Evolutionary conservation across 2,329 filamentous ascomycete species (phyloP).

Genomic region (Ilyonectria destructans): DNA sequence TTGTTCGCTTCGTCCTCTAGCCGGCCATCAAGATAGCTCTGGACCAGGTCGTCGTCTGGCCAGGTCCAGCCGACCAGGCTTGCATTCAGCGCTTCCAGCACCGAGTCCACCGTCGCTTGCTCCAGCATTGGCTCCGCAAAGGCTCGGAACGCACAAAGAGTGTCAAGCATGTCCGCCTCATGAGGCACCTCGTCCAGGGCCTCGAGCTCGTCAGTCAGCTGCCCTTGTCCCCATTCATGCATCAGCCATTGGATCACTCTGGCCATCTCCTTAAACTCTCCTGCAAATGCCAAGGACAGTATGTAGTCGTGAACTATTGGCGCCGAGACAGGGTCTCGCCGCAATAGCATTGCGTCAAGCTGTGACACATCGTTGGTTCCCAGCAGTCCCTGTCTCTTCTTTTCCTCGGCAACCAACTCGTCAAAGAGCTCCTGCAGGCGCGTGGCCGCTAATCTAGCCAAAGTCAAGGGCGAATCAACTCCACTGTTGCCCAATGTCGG

Average conservation of each 20-base stretch:
- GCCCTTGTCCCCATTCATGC: constrained; percentile 58
- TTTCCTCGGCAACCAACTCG: constrained; percentile 47
- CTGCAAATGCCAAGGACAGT: constrained; percentile 73
- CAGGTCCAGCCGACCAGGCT: constrained; percentile 53
- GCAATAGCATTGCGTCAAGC: constrained; percentile 54
- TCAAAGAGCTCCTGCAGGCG: constrained; percentile 51
- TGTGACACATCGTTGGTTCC: constrained; percentile 45
- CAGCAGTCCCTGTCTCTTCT: constrained; percentile 38
- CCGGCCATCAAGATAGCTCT: constrained; percentile 51
- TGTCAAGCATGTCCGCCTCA: constrained; percentile 55
- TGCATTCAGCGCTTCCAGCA: constrained; percentile 51
- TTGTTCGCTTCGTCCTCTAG: constrained; percentile 46
- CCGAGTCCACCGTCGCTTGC: constrained; percentile 47
- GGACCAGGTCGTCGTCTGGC: constrained; percentile 58
- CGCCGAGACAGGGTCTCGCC: constrained; percentile 54
- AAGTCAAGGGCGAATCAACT: constrained; percentile 28
- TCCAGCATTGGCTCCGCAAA: constrained; percentile 63
- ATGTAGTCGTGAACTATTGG: constrained; percentile 72
- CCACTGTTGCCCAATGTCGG: not conserved
- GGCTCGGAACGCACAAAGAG: constrained; percentile 65
- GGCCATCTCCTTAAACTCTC: constrained; percentile 73
- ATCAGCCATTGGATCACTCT: constrained; percentile 73
- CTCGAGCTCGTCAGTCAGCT: constrained; percentile 55
- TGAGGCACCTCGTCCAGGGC: constrained; percentile 54
- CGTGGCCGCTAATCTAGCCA: constrained; percentile 42